phyloP scores from a whole-genome alignment of 257 asterid genomes.

The Solanum arcanum region DNA sequence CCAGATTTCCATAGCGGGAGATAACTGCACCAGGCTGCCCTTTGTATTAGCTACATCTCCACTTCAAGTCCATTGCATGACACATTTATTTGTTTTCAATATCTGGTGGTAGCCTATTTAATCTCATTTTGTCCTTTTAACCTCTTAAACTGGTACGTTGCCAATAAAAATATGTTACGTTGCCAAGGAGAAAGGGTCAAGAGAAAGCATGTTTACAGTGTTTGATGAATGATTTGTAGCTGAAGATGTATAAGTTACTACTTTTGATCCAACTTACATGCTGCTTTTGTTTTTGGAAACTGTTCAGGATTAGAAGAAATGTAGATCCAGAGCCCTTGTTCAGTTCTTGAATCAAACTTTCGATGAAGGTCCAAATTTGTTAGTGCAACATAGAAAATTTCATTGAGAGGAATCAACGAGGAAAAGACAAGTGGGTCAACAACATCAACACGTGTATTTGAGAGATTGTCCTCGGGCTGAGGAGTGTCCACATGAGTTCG shows the following conservation, averaged over 20 bases:
- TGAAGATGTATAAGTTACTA: not conserved
- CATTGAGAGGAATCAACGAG: not conserved
- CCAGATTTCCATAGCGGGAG: not conserved
- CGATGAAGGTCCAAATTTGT: not conserved
- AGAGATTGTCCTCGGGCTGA: not conserved
- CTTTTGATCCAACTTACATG: not conserved
- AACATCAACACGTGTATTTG: not conserved
- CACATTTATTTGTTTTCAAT: not conserved
- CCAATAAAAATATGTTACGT: not conserved
- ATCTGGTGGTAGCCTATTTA: not conserved
- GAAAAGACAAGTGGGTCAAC: not conserved
- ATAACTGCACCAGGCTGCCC: not conserved
- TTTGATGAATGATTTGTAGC: not conserved
- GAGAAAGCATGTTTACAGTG: not conserved
- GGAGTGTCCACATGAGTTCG: not conserved
- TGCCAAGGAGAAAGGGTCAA: not conserved
- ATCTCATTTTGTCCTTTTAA: not conserved
- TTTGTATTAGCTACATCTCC: not conserved
- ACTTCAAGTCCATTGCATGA: not conserved
- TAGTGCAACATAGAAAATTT: not conserved
- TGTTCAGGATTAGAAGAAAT: constrained; percentile 51
- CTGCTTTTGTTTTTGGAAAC: not conserved
- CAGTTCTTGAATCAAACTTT: constrained; percentile 7
- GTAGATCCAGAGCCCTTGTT: constrained; percentile 55
- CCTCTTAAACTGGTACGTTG: not conserved